Conservation (phyloP, 495 filamentous ascomycete genomes). For the Trichocladium uniseriatum region DNA sequence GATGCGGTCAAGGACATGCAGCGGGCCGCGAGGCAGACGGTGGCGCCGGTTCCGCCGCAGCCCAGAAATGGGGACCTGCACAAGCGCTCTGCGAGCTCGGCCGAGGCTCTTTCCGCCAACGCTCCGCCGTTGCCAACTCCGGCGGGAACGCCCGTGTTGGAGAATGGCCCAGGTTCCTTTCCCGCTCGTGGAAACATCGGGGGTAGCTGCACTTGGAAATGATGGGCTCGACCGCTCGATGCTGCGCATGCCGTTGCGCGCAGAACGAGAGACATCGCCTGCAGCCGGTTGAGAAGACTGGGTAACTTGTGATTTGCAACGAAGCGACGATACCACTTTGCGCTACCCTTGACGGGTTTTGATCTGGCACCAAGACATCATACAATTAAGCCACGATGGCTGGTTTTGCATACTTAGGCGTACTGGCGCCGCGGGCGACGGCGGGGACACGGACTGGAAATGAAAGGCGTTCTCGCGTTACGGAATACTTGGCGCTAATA, state of each 20-base stretch:
- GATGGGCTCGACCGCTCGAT: neutral
- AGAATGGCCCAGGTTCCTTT: conserved; percentile 7
- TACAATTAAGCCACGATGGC: no score
- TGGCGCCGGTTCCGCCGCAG: conserved; percentile 6
- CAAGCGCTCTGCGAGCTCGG: conserved; percentile 32
- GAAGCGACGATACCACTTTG: neutral
- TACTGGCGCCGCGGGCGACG: no score
- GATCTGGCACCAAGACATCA: no score
- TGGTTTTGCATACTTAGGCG: no score
- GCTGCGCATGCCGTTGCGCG: neutral
- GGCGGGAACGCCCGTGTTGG: conserved; percentile 31
- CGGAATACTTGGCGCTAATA: no score
- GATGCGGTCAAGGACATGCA: conserved; percentile 46
- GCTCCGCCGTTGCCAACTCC: conserved; percentile 30
- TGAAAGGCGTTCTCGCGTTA: no score
- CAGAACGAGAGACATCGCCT: conserved; percentile 2
- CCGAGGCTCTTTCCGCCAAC: conserved; percentile 28
- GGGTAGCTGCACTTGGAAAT: conserved; percentile 8
- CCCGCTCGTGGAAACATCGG: neutral
- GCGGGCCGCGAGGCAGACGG: conserved; percentile 38
- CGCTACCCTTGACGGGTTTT: neutral
- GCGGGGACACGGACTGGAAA: no score
- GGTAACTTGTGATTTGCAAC: neutral
- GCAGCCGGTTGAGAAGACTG: conserved; percentile 3
- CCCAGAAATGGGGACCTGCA: conserved; percentile 18